Conservation (phyloP, 2,329 filamentous ascomycete species). For the Hymenoscyphus repandus region DNA sequence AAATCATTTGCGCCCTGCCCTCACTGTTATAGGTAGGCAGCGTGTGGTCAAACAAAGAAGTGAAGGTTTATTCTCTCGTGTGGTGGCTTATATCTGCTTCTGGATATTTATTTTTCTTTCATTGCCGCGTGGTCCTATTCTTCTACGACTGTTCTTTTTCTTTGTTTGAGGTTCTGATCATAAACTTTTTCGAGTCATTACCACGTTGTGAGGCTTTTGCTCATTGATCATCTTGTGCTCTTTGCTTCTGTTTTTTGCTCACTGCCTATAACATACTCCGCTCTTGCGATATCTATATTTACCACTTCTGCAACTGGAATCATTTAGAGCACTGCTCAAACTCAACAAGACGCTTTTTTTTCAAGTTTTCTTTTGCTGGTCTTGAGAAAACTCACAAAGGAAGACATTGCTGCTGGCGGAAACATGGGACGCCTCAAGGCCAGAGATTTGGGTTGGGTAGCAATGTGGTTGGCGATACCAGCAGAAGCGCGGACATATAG, state of each 20-base stretch:
- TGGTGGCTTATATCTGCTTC: too few species aligned
- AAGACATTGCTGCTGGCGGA: background rate
- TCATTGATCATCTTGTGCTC: too few species aligned
- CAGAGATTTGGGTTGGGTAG: constrained; percentile 14
- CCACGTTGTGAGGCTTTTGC: too few species aligned
- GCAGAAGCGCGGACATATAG: constrained; percentile 36
- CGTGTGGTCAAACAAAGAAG: too few species aligned
- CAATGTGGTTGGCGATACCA: constrained; percentile 31
- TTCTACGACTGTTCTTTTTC: background rate
- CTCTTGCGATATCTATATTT: too few species aligned
- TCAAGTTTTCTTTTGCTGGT: background rate
- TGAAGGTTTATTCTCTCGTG: too few species aligned
- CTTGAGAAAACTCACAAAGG: background rate
- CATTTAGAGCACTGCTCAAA: constrained; percentile 3
- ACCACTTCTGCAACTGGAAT: background rate
- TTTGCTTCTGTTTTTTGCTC: too few species aligned
- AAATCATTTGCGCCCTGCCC: background rate
- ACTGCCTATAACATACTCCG: too few species aligned
- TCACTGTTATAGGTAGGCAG: background rate
- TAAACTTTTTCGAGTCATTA: too few species aligned
- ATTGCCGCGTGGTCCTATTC: too few species aligned
- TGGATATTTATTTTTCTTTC: too few species aligned
- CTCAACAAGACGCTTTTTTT: background rate
- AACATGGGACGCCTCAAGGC: constrained; percentile 20
- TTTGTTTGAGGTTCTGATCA: too few species aligned